Conservation (phyloP, 192 early-diverging fungal species). For the Coemansia guatemalensis region DNA sequence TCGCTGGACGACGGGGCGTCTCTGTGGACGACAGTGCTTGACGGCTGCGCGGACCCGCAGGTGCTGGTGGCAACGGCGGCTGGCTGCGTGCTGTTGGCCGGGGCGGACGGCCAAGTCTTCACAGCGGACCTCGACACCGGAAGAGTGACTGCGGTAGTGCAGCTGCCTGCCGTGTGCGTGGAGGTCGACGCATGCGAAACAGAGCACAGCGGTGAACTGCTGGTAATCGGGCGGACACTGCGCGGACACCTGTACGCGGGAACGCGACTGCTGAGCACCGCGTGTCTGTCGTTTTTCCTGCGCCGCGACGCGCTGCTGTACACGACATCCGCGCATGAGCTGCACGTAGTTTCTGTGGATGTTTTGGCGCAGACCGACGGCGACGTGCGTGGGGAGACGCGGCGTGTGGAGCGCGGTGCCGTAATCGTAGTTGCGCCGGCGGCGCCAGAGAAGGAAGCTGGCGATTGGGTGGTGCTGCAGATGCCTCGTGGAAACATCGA, state of each 20-base stretch:
- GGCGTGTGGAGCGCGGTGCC: slow-evolving; percentile 91
- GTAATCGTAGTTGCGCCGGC: slow-evolving; percentile 70
- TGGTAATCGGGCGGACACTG: slow-evolving; percentile 71
- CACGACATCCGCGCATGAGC: slow-evolving; percentile 80
- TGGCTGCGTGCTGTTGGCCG: slow-evolving; percentile 40
- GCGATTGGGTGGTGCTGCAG: slow-evolving; percentile 59
- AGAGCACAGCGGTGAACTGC: not conserved
- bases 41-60: not conserved
- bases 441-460: slow-evolving; percentile 51
- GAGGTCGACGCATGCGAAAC: slow-evolving; percentile 32
- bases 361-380: slow-evolving; percentile 5
- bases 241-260: slow-evolving; percentile 86
- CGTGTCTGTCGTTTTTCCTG: slow-evolving; percentile 84
- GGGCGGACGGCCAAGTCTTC: slow-evolving; percentile 44
- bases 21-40: not conserved
- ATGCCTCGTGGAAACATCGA: slow-evolving; percentile 99
- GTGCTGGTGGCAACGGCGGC: slow-evolving; percentile 27
- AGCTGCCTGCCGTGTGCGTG: slow-evolving; percentile 21
- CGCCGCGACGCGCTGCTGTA: slow-evolving; percentile 80
- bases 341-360: slow-evolving; percentile 27
- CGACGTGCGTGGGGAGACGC: slow-evolving; percentile 31
- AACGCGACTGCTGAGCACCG: slow-evolving; percentile 64
- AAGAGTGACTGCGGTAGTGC: not conserved
- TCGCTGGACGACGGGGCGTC: too few species aligned
- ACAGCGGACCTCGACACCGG: slow-evolving; percentile 12